Evolutionary conservation across 805 yeast species (phyloP), one percentile per base, ranked within the genome.

Genomic region (Pichia californica): DNA sequence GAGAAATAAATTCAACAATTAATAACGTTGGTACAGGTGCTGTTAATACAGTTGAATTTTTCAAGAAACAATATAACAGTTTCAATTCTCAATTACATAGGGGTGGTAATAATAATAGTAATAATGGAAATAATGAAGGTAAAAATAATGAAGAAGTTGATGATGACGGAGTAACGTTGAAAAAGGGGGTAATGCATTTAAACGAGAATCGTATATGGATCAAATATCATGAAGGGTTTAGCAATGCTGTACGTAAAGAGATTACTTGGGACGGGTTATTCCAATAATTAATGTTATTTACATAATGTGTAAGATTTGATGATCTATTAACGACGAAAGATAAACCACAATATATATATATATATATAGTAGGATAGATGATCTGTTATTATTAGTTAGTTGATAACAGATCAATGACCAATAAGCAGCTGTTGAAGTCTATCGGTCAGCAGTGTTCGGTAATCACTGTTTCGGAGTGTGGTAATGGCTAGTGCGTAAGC

Each of bases 201-300:
- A 62, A 52, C 40, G 65, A 49, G 33, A 56, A 61, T 26, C 66
- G 77, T 53, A 71, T 79, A 36, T 88, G 96, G 96, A 85, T 88
- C n/a, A 87, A 83, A 56, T 88, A 81, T 57, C 84, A 83, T 50
- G 96, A 88, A 63, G 97, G 97, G 0, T 88, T 83, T 56, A 84
- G 95, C 5, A 83, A 87, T 60, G 97, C 97, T 0, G 97, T 88
- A 2, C 66, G 94, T 28, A 87, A 86, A 55, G 84, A 81, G 42
- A 77, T 88, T 20, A 76, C 81, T 18, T 89, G 96, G 96, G 59
- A 66, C 7, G 81, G 76, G 43, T 61, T 88, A 20, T 85, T 86
- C 36, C 19, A 27, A 7, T 32, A 11, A 20, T 23, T 1, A 9
- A 23, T 23, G 25, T 21, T 23, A 23, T 23, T 23, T 23, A n/a